A percentile compares a stretch with the other conserved stretches of the same genome.
Conservation (phyloP, 2,329 filamentous ascomycete species). For the Calonectria hongkongensis region DNA sequence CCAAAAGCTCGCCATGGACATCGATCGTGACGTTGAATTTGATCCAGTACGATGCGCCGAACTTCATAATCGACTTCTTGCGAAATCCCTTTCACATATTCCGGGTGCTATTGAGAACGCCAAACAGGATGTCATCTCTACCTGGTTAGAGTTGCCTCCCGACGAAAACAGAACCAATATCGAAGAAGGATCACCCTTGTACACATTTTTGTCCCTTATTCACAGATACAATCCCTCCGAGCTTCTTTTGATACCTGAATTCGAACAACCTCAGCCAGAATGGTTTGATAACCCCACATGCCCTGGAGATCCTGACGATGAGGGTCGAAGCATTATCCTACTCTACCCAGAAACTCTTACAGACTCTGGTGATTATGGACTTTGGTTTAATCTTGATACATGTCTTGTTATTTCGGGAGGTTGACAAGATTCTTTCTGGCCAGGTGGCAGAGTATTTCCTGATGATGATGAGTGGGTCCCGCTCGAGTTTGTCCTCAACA, state of each 20-base stretch:
- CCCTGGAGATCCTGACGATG: conserved; percentile 2
- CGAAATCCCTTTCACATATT: background rate
- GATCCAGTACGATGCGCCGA: conserved; percentile 1
- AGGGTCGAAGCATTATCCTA: conserved; percentile 4
- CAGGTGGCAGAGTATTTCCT: background rate
- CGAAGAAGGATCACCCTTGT: background rate
- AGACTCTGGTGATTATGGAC: background rate
- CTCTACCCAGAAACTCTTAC: background rate
- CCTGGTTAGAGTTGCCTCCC: conserved; percentile 1
- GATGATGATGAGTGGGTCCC: conserved; percentile 7
- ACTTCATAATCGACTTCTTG: conserved; percentile 10
- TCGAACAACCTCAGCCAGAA: conserved; percentile 11
- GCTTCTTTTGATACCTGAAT: background rate
- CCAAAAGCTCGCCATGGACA: background rate
- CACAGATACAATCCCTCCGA: background rate
- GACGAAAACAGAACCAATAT: conserved; percentile 1
- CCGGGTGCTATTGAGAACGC: background rate
- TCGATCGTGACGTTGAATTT: conserved; percentile 3
- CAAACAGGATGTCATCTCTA: conserved; percentile 1
- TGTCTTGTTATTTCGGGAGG: conserved; percentile 19
- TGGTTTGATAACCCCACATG: background rate
- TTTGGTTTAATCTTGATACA: conserved; percentile 8
- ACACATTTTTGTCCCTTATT: background rate
- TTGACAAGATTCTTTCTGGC: background rate
- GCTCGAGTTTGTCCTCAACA: background rate